Percentiles rank a stretch among this genome's conserved stretches.
These are phyloP conservation scores for Picea abies DNA, from an alignment of 83 land plant genomes.

Conservation along the genomic window DNA sequence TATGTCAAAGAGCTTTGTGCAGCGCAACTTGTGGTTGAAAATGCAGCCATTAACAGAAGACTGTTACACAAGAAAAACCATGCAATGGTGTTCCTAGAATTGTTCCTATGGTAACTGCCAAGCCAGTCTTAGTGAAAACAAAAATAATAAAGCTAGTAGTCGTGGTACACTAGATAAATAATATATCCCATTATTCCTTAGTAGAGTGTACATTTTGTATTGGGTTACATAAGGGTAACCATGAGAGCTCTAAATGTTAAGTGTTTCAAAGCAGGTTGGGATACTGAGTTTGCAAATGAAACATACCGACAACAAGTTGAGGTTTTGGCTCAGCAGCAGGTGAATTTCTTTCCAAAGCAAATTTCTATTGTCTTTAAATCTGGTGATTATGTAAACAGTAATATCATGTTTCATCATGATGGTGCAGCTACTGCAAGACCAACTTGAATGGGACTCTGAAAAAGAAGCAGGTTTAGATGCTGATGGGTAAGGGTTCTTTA, in stretches of 20 bases:
- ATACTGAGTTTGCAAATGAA: constrained; percentile 91
- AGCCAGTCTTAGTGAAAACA: too few species aligned
- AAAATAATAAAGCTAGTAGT: too few species aligned
- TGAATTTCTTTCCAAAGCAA: constrained; percentile 21
- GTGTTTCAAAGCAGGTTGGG: constrained; percentile 74
- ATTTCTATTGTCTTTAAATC: too few species aligned
- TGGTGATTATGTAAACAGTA: too few species aligned
- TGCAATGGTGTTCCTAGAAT: too few species aligned
- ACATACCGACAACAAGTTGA: constrained; percentile 96
- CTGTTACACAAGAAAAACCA: too few species aligned
- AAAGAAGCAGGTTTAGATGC: constrained; percentile 10
- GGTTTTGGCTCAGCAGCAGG: constrained; percentile 93
- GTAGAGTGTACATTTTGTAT: neutral
- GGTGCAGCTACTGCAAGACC: constrained; percentile 40
- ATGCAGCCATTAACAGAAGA: too few species aligned
- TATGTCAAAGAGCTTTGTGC: neutral
- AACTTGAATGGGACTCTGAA: constrained; percentile 36
- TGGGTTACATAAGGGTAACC: neutral
- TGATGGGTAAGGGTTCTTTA: constrained; percentile 12
- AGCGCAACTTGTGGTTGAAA: neutral
- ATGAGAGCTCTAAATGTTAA: neutral
- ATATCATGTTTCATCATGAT: neutral
- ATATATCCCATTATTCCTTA: neutral
- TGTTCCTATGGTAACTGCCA: too few species aligned
- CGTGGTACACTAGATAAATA: neutral